Evolutionary conservation across 331 rosid species (phyloP).

Genomic region (Ulmus americana): DNA sequence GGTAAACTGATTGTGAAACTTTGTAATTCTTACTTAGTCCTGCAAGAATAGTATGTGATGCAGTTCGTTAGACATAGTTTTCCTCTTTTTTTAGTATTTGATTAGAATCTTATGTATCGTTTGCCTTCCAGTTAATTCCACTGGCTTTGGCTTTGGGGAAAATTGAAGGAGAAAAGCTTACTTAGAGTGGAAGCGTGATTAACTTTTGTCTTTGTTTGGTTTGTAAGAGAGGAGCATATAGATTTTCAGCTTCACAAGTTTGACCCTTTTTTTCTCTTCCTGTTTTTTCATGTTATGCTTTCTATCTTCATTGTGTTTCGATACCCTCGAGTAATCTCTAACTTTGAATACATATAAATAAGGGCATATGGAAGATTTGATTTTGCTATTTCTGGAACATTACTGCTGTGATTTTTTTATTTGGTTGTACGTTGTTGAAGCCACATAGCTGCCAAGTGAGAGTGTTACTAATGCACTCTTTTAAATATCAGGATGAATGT

Average conservation of each 20-base stretch:
- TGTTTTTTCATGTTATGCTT: no score
- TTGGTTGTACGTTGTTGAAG: not conserved
- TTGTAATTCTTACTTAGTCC: not conserved
- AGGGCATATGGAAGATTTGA: not conserved
- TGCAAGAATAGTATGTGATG: constrained; percentile 2
- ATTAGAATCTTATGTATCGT: no score
- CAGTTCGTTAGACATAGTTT: not conserved
- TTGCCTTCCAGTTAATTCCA: no score
- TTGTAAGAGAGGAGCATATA: not conserved
- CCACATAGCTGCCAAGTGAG: not conserved
- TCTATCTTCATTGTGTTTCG: no score
- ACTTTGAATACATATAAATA: no score
- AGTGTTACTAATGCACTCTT: not conserved
- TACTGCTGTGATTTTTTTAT: not conserved
- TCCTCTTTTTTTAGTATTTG: no score
- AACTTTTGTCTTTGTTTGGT: not conserved
- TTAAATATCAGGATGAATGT: constrained; percentile 30
- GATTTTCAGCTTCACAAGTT: no score
- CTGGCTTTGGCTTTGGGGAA: no score
- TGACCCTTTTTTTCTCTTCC: no score
- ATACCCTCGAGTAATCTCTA: no score
- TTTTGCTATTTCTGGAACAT: not conserved
- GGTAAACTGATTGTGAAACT: not conserved
- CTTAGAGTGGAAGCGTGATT: not conserved
- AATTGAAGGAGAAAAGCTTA: not conserved